Conservation (phyloP, 805 yeast species). For the Yarrowia alimentaria region DNA sequence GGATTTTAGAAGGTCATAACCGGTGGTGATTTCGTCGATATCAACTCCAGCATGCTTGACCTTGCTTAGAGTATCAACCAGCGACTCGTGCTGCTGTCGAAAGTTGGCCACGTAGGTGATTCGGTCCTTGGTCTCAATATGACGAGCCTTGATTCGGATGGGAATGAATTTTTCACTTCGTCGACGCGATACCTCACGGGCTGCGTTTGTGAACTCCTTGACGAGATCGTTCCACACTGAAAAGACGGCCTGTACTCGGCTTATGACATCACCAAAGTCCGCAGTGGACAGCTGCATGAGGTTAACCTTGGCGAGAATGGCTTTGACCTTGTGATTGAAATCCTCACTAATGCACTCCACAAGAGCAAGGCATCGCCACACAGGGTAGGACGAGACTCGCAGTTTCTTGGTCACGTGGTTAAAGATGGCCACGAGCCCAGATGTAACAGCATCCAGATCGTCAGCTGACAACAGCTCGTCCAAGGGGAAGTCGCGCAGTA, state of each 20-base stretch:
- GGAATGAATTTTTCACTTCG: slow-evolving; percentile 68
- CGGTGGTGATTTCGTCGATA: slow-evolving; percentile 30
- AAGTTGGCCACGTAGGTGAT: slow-evolving; percentile 47
- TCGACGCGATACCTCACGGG: slow-evolving; percentile 73
- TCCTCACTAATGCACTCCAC: slow-evolving; percentile 65
- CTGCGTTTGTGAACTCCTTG: slow-evolving; percentile 61
- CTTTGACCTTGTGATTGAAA: slow-evolving; percentile 47
- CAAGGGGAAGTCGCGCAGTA: slow-evolving; percentile 70
- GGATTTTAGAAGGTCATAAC: slow-evolving; percentile 39
- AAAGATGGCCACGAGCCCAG: slow-evolving; percentile 51
- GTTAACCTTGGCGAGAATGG: slow-evolving; percentile 41
- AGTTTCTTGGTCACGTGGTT: slow-evolving; percentile 59
- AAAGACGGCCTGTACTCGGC: slow-evolving; percentile 42
- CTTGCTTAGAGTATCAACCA: slow-evolving; percentile 43
- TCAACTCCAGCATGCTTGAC: slow-evolving; percentile 28
- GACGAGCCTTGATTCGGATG: slow-evolving; percentile 56
- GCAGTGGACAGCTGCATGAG: slow-evolving; percentile 47
- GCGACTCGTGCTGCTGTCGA: slow-evolving; percentile 53
- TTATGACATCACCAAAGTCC: slow-evolving; percentile 43
- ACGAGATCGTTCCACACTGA: slow-evolving; percentile 57
- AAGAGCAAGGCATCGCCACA: slow-evolving; percentile 60
- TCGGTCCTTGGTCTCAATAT: slow-evolving; percentile 44
- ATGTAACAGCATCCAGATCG: slow-evolving; percentile 47
- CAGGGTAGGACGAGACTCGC: slow-evolving; percentile 59
- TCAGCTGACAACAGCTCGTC: slow-evolving; percentile 53